Percentiles rank a stretch among this genome's conserved stretches.
Conservation (phyloP, 2,329 filamentous ascomycete genomes). For the Pseudocercospora fijiensis region DNA sequence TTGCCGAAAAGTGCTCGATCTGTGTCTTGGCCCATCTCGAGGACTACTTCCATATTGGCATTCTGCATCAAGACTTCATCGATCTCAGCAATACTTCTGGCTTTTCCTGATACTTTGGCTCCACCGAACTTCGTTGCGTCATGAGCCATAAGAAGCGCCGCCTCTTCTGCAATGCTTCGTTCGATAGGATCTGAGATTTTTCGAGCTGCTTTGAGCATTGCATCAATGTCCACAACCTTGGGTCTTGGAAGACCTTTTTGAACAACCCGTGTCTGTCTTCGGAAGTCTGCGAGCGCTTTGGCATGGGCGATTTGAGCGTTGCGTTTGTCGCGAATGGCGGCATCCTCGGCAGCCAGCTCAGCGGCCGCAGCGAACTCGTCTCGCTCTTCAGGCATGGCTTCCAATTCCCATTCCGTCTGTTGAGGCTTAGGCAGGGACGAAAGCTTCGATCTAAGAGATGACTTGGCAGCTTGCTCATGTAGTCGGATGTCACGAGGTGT, state of each 20-base stretch:
- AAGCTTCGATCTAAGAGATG: constrained; percentile 70
- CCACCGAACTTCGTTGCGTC: constrained; percentile 77
- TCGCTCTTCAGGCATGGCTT: constrained; percentile 75
- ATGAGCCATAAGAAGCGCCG: constrained; percentile 74
- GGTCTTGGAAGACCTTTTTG: constrained; percentile 81
- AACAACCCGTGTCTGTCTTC: constrained; percentile 85
- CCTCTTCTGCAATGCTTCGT: constrained; percentile 71
- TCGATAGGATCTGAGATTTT: constrained; percentile 63
- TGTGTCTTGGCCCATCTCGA: constrained; percentile 59
- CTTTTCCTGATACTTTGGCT: constrained; percentile 62
- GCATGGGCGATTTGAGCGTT: constrained; percentile 63
- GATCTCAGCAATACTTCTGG: constrained; percentile 61
- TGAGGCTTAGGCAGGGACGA: constrained; percentile 86
- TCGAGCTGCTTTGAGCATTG: constrained; percentile 64
- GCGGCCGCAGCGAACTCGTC: constrained; percentile 55
- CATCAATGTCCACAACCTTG: constrained; percentile 66
- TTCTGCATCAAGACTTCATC: constrained; percentile 70
- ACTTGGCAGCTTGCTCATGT: constrained; percentile 66
- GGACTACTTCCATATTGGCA: constrained; percentile 72
- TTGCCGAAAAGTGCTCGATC: constrained; percentile 48
- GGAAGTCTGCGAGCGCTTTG: constrained; percentile 67
- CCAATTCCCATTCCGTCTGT: constrained; percentile 90
- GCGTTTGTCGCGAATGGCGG: constrained; percentile 72
- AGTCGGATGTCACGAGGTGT: constrained; percentile 75
- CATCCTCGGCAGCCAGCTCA: constrained; percentile 62